A percentile compares a stretch with the other conserved stretches of the same genome.
Conservation (phyloP, 179 eudicot genomes). For the Corrigiola litoralis region DNA sequence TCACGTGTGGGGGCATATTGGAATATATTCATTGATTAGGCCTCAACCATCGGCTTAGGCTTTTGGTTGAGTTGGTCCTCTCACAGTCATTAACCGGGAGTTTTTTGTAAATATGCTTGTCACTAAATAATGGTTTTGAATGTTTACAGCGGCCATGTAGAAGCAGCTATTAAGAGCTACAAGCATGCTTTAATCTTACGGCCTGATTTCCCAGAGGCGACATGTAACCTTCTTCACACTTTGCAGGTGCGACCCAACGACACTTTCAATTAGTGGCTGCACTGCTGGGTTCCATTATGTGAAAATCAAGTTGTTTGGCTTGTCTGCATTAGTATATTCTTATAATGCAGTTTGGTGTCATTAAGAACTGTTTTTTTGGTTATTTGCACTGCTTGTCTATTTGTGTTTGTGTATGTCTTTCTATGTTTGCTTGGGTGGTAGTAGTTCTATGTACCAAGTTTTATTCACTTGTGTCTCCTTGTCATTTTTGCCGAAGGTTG, state of each 20-base stretch:
- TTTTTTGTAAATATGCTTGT: background rate
- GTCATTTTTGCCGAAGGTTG: background rate
- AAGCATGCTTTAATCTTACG: slow-evolving; percentile 78
- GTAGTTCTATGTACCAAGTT: background rate
- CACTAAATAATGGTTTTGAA: background rate
- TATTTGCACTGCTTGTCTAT: no score
- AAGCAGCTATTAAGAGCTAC: slow-evolving; percentile 84
- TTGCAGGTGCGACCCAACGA: slow-evolving; percentile 55
- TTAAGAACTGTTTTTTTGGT: no score
- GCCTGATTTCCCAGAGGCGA: slow-evolving; percentile 96
- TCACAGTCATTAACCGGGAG: no score
- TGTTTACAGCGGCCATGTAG: slow-evolving; percentile 72
- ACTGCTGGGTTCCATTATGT: background rate
- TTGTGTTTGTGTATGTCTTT: background rate
- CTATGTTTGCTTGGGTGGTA: background rate
- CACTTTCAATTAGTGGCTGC: background rate
- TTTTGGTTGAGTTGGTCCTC: no score
- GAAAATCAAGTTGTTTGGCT: background rate
- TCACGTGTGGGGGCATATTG: no score
- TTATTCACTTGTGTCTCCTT: background rate
- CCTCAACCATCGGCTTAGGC: no score
- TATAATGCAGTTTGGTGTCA: no score
- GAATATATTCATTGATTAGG: no score
- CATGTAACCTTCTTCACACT: slow-evolving; percentile 94
- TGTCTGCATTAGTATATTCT: no score